Evolutionary conservation across 192 early-diverging fungal genomes (phyloP).

Genomic region (Coemansia guatemalensis): DNA sequence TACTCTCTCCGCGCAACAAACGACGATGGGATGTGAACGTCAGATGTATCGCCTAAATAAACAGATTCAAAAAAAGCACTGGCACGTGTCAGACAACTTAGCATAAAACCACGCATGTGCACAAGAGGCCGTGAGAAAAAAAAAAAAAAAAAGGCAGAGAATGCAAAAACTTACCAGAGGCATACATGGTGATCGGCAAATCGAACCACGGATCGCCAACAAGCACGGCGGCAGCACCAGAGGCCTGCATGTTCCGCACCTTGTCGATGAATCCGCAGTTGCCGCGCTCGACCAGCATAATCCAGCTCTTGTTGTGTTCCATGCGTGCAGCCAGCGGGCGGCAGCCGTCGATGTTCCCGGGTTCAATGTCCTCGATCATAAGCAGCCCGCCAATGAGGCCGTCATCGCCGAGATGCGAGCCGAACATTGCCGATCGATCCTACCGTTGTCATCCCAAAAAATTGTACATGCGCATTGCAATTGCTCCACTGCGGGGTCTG

Average conservation of each 20-base stretch:
- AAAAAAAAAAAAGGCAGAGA: neutral
- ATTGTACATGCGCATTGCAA: neutral
- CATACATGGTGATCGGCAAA: conserved; percentile 84
- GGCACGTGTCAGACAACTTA: neutral
- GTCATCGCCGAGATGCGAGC: conserved; percentile 71
- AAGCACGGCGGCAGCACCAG: conserved; percentile 81
- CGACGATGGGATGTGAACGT: conserved; percentile 83
- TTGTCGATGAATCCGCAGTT: conserved; percentile 88
- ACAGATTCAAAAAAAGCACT: neutral
- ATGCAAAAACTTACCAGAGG: conserved; percentile 59
- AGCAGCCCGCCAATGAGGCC: conserved; percentile 71
- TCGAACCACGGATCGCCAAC: conserved; percentile 80
- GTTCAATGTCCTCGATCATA: conserved; percentile 56
- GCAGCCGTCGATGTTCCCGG: conserved; percentile 62
- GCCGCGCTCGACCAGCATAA: conserved; percentile 87
- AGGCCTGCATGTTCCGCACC: conserved; percentile 84
- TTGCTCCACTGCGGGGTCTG: neutral
- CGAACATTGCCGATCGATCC: conserved; percentile 86
- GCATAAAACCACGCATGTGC: conserved; percentile 4
- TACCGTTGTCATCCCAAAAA: conserved; percentile 8
- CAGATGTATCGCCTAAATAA: conserved; percentile 72
- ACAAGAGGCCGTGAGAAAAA: neutral
- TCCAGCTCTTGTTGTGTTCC: conserved; percentile 59
- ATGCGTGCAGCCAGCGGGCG: conserved; percentile 44
- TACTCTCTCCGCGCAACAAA: conserved; percentile 78